Evolutionary conservation across 768 basidiomycete genomes (phyloP), one percentile per base, ranked within the genome.

Genomic region (Suillus subluteus): DNA sequence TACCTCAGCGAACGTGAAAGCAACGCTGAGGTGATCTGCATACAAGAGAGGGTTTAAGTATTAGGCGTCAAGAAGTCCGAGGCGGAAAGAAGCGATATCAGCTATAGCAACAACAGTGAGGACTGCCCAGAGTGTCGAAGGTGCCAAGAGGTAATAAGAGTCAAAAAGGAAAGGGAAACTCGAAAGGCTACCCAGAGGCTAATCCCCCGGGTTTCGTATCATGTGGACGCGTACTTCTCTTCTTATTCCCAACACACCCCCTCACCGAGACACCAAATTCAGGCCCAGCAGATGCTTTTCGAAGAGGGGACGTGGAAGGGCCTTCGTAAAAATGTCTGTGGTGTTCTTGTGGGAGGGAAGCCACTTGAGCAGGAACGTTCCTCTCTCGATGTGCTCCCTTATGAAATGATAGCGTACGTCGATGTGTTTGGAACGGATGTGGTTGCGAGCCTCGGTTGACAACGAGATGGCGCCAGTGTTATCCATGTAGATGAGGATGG

Each of bases 241-340:
- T 32, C 32, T 32, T 32, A 32, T 32, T 37, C 6, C 38, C 38
- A 38, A 63, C 62, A 50, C 16, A 38, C 54, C 54, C 63, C 54
- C 63, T 64, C 63, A 64, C 35, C 23, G 37, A 38, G 40, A 54
- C 38, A 64, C 35, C 0, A 64, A 15, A 0, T 35, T 32, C 2
- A 64, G 35, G n/a, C 54, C 37, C 2, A 35, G 4, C 1, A 52
- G 0, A n/a, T 58, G 52, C 52, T 35, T 21, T 67, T 73, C 35
- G 71, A 76, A 69, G 64, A 67, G 58, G 41, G 23, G 21, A 37
- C 58, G 35, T 0, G 23, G 38, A 0, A 68, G 38, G 0, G 23
- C 21, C 7, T 67, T 66, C 0, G 62, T 63, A 3, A 63, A 32
- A 21, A 63, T 63, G n/a, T 63, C 62, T 0, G 62, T 46, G 9